phyloP scores from a whole-genome alignment of 192 early-diverging fungal genomes.

The Cetraspora pellucida region DNA sequence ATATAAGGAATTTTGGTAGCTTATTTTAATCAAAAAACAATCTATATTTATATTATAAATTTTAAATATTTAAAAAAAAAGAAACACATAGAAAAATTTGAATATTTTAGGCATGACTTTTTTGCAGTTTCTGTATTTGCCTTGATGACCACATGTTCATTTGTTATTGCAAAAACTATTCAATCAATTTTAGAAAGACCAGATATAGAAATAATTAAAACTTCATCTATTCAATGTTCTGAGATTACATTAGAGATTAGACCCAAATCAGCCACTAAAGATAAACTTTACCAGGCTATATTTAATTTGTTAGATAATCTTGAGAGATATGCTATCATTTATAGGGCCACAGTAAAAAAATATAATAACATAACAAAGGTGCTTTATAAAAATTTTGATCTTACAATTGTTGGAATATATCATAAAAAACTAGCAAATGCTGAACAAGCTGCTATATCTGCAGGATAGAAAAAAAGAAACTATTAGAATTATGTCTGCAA shows the following conservation, averaged over 20 bases:
- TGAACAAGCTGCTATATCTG: constrained; percentile 7
- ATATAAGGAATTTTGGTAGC: no score
- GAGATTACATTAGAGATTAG: background rate
- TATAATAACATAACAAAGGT: background rate
- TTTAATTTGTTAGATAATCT: background rate
- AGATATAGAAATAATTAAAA: background rate
- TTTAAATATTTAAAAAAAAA: background rate
- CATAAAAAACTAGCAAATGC: background rate
- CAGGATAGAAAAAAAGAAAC: background rate
- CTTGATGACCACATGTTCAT: no score
- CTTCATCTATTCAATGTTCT: background rate
- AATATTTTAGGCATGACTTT: background rate
- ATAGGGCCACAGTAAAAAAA: background rate
- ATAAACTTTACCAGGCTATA: constrained; percentile 4
- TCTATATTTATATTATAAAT: no score
- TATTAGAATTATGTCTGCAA: constrained; percentile 14
- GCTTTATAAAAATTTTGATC: constrained; percentile 9
- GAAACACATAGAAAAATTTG: background rate
- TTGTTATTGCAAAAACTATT: no score
- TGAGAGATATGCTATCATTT: background rate
- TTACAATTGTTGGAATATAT: constrained; percentile 1
- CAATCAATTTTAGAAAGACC: no score
- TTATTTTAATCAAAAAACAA: no score
- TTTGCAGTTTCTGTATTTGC: no score
- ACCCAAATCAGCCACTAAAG: background rate